These are phyloP conservation scores for Pythium angustatum DNA, from an alignment of 352 stramenopile species.

Conservation along the genomic window DNA sequence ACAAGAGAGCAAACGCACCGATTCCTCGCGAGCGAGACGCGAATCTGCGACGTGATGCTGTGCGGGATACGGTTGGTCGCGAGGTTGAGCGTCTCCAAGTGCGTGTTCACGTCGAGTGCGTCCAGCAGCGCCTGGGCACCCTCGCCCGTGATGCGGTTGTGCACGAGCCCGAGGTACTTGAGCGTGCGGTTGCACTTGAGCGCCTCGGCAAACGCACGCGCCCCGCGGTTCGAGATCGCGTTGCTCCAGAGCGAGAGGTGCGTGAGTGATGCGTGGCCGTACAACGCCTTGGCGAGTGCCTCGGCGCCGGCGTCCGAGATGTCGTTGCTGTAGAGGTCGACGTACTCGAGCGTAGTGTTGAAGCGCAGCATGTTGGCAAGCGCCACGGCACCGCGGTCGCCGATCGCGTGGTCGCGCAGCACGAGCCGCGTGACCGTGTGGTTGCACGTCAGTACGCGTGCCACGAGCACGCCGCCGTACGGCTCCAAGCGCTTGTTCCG, in stretches of 20 bases:
- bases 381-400: slow-evolving; percentile 56
- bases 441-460: slow-evolving; percentile 64
- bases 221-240: slow-evolving; percentile 58
- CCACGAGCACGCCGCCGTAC: slow-evolving; percentile 58
- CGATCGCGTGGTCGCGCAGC: slow-evolving; percentile 70
- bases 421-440: slow-evolving; percentile 61
- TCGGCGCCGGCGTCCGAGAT: slow-evolving; percentile 66
- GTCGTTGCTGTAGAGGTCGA: slow-evolving; percentile 70
- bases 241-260: slow-evolving; percentile 63
- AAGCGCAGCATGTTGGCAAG: slow-evolving; percentile 72
- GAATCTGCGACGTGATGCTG: slow-evolving; percentile 49
- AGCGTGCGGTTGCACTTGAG: slow-evolving; percentile 66
- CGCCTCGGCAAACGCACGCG: slow-evolving; percentile 48
- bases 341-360: slow-evolving; percentile 66
- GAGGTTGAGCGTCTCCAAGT: slow-evolving; percentile 62
- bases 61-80: slow-evolving; percentile 53
- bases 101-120: slow-evolving; percentile 63
- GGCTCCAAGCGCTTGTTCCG: slow-evolving; percentile 57
- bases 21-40: slow-evolving; percentile 53
- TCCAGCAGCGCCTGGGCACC: slow-evolving; percentile 54
- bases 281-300: slow-evolving; percentile 63
- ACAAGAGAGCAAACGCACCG: too few species aligned
- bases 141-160: slow-evolving; percentile 55
- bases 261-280: slow-evolving; percentile 68
- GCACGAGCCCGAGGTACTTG: slow-evolving; percentile 56